These are phyloP conservation scores for Eimeria falciformis DNA, from an alignment of 169 alveolate species.

Conservation along the genomic window DNA sequence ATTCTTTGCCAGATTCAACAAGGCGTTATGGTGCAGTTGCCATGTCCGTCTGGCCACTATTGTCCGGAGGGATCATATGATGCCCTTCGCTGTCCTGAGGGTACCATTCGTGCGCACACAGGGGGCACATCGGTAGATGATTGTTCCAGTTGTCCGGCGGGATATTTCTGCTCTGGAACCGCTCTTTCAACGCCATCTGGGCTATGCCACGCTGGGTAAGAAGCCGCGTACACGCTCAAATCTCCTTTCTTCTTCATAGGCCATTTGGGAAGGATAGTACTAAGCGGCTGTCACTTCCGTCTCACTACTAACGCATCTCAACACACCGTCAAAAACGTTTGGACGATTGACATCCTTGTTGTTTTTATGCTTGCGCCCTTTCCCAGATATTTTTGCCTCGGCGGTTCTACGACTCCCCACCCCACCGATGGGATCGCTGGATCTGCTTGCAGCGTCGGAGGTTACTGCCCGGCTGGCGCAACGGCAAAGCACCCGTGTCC, in stretches of 20 bases:
- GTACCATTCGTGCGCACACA: not conserved
- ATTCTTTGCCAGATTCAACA: slow-evolving; percentile 6
- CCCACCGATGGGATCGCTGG: slow-evolving; percentile 40
- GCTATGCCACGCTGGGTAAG: slow-evolving; percentile 39
- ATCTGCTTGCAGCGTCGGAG: slow-evolving; percentile 81
- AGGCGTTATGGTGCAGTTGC: slow-evolving; percentile 32
- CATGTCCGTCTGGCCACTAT: slow-evolving; percentile 63
- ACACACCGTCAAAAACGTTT: not conserved
- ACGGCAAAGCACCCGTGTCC: slow-evolving; percentile 79
- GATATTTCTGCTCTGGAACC: slow-evolving; percentile 46
- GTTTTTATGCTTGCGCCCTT: not conserved
- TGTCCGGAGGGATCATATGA: slow-evolving; percentile 25
- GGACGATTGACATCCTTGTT: not conserved
- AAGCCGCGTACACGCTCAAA: not conserved
- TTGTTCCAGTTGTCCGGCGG: slow-evolving; percentile 35
- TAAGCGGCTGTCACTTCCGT: too few species aligned
- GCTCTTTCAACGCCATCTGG: slow-evolving; percentile 64
- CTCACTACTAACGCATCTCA: not conserved
- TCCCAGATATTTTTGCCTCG: not conserved
- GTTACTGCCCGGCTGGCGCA: slow-evolving; percentile 85
- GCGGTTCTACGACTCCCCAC: slow-evolving; percentile 12
- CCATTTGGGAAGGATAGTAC: not conserved
- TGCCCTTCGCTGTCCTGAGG: slow-evolving; percentile 64
- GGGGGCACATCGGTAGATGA: slow-evolving; percentile 29
- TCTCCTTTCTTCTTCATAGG: not conserved